Percentiles rank a stretch among this genome's conserved stretches.
Conservation (phyloP, 2,329 filamentous ascomycete species). For the Tolypocladium album region DNA sequence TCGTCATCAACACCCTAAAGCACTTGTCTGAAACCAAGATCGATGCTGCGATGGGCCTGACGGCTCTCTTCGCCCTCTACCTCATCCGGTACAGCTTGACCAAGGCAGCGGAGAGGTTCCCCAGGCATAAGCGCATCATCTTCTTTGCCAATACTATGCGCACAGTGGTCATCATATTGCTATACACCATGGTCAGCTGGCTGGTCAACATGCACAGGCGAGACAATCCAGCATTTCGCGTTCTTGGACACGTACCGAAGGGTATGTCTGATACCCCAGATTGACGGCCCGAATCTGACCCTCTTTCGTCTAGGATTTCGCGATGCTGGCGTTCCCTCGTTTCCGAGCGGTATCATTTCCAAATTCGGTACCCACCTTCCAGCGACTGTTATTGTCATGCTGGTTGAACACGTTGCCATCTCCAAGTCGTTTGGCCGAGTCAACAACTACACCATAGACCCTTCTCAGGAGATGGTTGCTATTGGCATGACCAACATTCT, state of each 20-base stretch:
- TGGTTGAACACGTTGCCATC: slow-evolving; percentile 95
- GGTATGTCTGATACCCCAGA: slow-evolving; percentile 22
- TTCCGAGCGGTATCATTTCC: slow-evolving; percentile 56
- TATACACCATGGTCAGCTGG: slow-evolving; percentile 89
- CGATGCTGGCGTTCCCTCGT: slow-evolving; percentile 59
- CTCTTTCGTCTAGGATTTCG: slow-evolving; percentile 51
- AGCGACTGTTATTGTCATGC: slow-evolving; percentile 79
- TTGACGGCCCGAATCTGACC: not conserved
- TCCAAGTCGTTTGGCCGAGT: slow-evolving; percentile 93
- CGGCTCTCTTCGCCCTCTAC: slow-evolving; percentile 69
- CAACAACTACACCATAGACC: slow-evolving; percentile 93
- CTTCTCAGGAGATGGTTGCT: slow-evolving; percentile 90
- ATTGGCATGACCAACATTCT: slow-evolving; percentile 87
- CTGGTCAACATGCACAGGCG: slow-evolving; percentile 63
- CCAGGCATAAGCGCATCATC: slow-evolving; percentile 58
- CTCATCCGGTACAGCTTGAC: slow-evolving; percentile 57
- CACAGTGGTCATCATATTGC: slow-evolving; percentile 80
- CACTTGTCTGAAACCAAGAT: slow-evolving; percentile 54
- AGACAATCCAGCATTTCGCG: slow-evolving; percentile 56
- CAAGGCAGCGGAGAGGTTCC: slow-evolving; percentile 56
- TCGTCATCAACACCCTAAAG: slow-evolving; percentile 76
- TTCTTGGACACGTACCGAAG: slow-evolving; percentile 68
- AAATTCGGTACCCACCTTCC: slow-evolving; percentile 66
- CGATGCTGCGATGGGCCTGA: slow-evolving; percentile 86
- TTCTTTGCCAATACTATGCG: slow-evolving; percentile 90